phyloP scores from a whole-genome alignment of 176 grass and related monocot species.

The Triticum timopheevii region DNA sequence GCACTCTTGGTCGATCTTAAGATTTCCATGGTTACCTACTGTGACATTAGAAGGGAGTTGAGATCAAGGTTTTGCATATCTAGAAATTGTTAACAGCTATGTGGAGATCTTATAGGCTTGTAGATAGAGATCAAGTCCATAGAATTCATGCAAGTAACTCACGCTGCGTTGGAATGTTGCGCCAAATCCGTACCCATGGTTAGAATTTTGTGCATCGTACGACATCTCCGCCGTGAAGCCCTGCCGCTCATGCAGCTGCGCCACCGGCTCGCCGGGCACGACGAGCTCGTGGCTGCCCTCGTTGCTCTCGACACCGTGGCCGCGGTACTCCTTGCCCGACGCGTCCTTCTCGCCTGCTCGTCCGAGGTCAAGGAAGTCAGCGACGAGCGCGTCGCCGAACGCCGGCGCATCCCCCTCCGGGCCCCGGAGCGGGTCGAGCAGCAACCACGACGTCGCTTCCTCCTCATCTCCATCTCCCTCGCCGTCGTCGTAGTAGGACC shows the following conservation, averaged over 20 bases:
- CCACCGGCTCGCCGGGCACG: constrained; percentile 25
- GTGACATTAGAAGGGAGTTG: not conserved
- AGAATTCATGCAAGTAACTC: constrained; percentile 14
- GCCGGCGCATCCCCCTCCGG: not conserved
- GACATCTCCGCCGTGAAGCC: not conserved
- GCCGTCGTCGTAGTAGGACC: constrained; percentile 7
- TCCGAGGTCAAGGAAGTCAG: constrained; percentile 27
- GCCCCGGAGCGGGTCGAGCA: constrained; percentile 30
- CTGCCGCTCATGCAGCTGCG: constrained; percentile 8
- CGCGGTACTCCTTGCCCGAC: constrained; percentile 2
- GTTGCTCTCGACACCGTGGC: not conserved
- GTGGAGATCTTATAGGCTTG: not conserved
- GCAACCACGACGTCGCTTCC: constrained; percentile 27
- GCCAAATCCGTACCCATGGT: constrained; percentile 11
- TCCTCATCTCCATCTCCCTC: not conserved
- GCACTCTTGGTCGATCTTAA: not conserved
- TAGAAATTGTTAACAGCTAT: not conserved
- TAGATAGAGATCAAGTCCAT: not conserved
- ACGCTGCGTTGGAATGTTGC: constrained; percentile 13
- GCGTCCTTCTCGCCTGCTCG: not conserved
- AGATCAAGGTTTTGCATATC: not conserved
- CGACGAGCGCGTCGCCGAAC: constrained; percentile 17
- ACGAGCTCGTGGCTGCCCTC: constrained; percentile 17
- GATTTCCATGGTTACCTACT: not conserved
- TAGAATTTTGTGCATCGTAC: not conserved